These are phyloP conservation scores for Senna tora DNA, from an alignment of 306 rosid species.

Conservation along the genomic window DNA sequence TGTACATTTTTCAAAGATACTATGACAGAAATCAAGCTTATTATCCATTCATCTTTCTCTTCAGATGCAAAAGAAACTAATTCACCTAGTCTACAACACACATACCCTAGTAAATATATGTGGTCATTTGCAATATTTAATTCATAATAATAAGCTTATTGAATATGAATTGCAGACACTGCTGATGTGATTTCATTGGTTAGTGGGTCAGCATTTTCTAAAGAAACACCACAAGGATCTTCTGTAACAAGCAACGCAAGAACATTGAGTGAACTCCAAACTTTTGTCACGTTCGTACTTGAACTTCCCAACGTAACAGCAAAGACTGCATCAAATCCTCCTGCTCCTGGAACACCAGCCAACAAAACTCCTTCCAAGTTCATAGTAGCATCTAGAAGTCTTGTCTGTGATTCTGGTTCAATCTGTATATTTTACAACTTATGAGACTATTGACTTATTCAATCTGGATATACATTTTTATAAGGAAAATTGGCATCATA, in stretches of 20 bases:
- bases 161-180: conserved; percentile 67
- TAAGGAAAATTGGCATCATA: conserved; percentile 24
- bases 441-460: conserved; percentile 23
- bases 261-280: conserved; percentile 66
- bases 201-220: conserved; percentile 81
- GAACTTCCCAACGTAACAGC: conserved; percentile 83
- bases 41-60: background rate
- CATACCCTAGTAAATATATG: conserved; percentile 25
- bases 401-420: conserved; percentile 92
- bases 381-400: conserved; percentile 81
- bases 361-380: conserved; percentile 90
- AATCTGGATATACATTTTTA: conserved; percentile 17
- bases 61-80: conserved; percentile 17
- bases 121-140: conserved; percentile 21
- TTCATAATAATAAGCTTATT: conserved; percentile 36
- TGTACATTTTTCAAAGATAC: conserved; percentile 10
- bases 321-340: conserved; percentile 95
- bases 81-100: conserved; percentile 36
- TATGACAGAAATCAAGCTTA: background rate
- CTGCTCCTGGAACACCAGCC: conserved; percentile 99
- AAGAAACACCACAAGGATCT: conserved; percentile 86
- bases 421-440: conserved; percentile 56
- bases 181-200: conserved; percentile 74
- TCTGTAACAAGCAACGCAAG: conserved; percentile 92
- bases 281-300: conserved; percentile 55